These are phyloP conservation scores for Backusella luteola DNA, from an alignment of 192 early-diverging fungal genomes.

Conservation along the genomic window DNA sequence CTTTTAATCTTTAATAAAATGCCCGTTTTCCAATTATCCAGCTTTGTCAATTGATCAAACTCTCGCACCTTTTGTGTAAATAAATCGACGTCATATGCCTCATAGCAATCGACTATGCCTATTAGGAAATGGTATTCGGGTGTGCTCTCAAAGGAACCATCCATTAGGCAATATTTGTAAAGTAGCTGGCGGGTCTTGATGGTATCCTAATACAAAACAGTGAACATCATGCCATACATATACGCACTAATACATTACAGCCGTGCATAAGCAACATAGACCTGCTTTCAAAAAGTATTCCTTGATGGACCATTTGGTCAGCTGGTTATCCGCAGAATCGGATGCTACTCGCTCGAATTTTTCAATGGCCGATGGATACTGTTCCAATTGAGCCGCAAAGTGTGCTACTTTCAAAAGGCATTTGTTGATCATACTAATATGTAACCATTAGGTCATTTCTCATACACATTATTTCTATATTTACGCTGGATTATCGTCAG, in stretches of 20 bases:
- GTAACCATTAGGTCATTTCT: background rate
- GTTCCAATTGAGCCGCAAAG: conserved; percentile 84
- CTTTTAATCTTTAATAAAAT: conserved; percentile 85
- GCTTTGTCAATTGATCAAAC: conserved; percentile 83
- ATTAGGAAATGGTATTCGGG: conserved; percentile 79
- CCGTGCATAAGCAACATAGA: conserved; percentile 80
- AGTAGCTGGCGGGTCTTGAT: conserved; percentile 72
- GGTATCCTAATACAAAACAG: conserved; percentile 53
- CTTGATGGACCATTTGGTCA: conserved; percentile 93
- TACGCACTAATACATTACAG: conserved; percentile 34
- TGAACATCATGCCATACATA: background rate
- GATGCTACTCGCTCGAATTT: conserved; percentile 86
- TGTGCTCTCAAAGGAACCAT: conserved; percentile 77
- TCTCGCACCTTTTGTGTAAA: conserved; percentile 81
- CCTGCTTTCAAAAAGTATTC: conserved; percentile 97
- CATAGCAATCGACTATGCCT: conserved; percentile 70
- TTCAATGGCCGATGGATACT: conserved; percentile 84
- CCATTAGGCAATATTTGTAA: conserved; percentile 83
- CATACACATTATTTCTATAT: background rate
- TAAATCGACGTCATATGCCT: conserved; percentile 72
- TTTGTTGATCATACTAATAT: conserved; percentile 74
- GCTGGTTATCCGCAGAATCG: conserved; percentile 80
- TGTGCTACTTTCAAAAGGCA: conserved; percentile 88
- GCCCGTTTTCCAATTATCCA: conserved; percentile 96
- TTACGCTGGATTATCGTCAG: conserved; percentile 85